Conservation (phyloP, 176 grass and related monocot genomes). For the Zoysia japonica region DNA sequence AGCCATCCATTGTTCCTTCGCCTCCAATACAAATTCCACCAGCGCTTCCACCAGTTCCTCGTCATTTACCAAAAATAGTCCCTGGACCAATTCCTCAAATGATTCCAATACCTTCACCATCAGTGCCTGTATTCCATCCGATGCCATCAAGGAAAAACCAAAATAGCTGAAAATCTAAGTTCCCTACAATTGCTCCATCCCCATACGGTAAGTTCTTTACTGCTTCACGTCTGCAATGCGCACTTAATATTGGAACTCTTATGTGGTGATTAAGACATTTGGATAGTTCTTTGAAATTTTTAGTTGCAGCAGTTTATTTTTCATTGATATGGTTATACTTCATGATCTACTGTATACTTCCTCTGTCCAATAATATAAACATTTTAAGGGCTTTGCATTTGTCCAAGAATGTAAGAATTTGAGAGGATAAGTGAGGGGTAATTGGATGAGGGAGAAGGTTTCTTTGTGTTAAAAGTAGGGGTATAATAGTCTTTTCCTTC, state of each 20-base stretch:
- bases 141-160: constrained; percentile 27
- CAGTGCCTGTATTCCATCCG: constrained; percentile 29
- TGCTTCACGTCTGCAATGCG: background rate
- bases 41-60: constrained; percentile 41
- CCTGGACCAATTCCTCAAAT: constrained; percentile 45
- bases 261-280: background rate
- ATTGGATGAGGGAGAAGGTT: too few relatives aligned
- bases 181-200: constrained; percentile 44
- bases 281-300: background rate
- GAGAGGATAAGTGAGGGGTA: too few relatives aligned
- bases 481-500: too few relatives aligned
- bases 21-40: constrained; percentile 29
- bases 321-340: background rate
- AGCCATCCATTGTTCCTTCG: constrained; percentile 28
- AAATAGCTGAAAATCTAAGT: constrained; percentile 20
- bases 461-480: too few relatives aligned
- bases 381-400: too few relatives aligned
- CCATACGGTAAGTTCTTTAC: constrained; percentile 54
- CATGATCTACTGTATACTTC: background rate
- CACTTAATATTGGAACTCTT: background rate
- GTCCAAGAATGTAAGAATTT: too few relatives aligned
- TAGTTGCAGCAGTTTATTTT: background rate
- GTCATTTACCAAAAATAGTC: constrained; percentile 35
- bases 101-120: constrained; percentile 44
- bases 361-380: too few relatives aligned